Percentiles rank a stretch among this genome's conserved stretches.
These are phyloP conservation scores for Teratosphaeriaceae sp. DNA, from an alignment of 2,329 filamentous ascomycete species.

Conservation along the genomic window DNA sequence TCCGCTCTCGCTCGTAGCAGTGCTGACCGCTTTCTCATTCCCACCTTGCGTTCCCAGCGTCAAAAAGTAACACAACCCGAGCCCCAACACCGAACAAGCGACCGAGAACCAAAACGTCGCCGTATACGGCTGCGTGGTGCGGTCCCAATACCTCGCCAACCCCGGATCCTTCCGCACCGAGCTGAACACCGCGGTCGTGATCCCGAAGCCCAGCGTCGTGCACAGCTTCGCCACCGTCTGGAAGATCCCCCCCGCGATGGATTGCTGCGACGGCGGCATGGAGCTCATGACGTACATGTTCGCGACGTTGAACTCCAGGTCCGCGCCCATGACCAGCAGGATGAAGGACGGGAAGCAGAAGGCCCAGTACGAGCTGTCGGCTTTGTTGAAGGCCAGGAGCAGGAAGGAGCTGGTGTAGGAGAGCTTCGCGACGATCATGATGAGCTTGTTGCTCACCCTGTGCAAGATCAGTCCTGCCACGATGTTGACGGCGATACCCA, in stretches of 20 bases:
- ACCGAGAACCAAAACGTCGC: constrained; percentile 47
- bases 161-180: constrained; percentile 31
- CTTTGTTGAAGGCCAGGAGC: constrained; percentile 51
- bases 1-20: not conserved
- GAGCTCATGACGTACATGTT: constrained; percentile 68
- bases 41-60: constrained; percentile 48
- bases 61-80: constrained; percentile 48
- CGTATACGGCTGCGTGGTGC: constrained; percentile 42
- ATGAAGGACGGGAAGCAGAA: constrained; percentile 57
- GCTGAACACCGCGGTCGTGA: constrained; percentile 56
- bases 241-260: constrained; percentile 60
- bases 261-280: constrained; percentile 56
- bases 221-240: constrained; percentile 59
- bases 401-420: constrained; percentile 43
- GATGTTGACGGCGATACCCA: constrained; percentile 57
- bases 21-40: constrained; percentile 11
- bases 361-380: constrained; percentile 56
- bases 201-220: constrained; percentile 53
- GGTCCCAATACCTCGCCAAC: constrained; percentile 37
- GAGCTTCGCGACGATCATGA: constrained; percentile 49
- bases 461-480: constrained; percentile 57
- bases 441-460: constrained; percentile 55
- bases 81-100: constrained; percentile 37
- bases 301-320: constrained; percentile 64
- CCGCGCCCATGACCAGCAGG: constrained; percentile 58